These are phyloP conservation scores for Penicillium cinerascens DNA, from an alignment of 495 filamentous ascomycete genomes.

Conservation along the genomic window DNA sequence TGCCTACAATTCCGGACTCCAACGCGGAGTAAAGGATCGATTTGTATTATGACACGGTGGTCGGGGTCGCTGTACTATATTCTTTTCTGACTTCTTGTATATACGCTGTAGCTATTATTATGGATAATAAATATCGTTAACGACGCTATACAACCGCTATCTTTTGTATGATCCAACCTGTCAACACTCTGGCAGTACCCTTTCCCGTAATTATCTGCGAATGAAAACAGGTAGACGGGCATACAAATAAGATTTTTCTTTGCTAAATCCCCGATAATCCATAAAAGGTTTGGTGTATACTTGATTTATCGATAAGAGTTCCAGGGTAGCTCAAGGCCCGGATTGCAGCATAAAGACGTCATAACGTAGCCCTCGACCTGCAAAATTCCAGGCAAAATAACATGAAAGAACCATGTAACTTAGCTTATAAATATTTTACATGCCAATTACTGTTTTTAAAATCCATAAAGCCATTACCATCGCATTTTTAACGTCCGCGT, in stretches of 20 bases:
- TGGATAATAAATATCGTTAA: too few relatives aligned
- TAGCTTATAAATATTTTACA: too few relatives aligned
- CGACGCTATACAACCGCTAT: too few relatives aligned
- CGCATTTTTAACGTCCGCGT: not conserved
- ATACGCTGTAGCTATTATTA: too few relatives aligned
- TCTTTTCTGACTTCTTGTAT: not conserved
- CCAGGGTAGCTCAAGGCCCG: not conserved
- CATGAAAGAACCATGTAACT: not conserved
- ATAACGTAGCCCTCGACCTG: constrained; percentile 7
- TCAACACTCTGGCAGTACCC: too few relatives aligned
- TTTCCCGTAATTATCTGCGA: too few relatives aligned
- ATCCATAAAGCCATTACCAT: not conserved
- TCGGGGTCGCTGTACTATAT: not conserved
- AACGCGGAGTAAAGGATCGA: not conserved
- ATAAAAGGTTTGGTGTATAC: not conserved
- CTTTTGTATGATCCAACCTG: too few relatives aligned
- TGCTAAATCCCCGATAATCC: too few relatives aligned
- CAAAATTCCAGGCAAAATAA: not conserved
- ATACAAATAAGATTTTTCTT: too few relatives aligned
- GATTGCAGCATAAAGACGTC: constrained; percentile 37
- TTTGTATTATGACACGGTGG: not conserved
- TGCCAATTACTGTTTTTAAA: too few relatives aligned
- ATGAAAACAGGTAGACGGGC: too few relatives aligned
- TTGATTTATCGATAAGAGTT: not conserved
- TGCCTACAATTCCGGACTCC: not conserved